Conservation (phyloP, 1,139 yeast genomes). For the Arxiozyma bovina region DNA sequence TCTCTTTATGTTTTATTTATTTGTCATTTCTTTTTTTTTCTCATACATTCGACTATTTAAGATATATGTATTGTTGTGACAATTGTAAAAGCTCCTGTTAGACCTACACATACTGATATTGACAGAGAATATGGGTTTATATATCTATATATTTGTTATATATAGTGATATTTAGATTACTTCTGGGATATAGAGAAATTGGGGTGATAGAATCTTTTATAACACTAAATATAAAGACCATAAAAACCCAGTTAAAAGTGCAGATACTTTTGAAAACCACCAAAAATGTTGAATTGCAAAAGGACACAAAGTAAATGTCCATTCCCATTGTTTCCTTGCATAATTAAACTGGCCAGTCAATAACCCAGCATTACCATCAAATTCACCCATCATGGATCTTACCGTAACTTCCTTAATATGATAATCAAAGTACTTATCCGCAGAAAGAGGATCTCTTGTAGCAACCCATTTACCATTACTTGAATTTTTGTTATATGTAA, state of each 20-base stretch:
- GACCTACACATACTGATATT: too few species aligned
- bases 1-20: too few species aligned
- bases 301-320: conserved; percentile 63
- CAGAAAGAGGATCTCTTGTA: conserved; percentile 31
- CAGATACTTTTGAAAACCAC: conserved; percentile 75
- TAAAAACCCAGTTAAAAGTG: conserved; percentile 36
- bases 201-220: conserved; percentile 1
- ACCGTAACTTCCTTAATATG: conserved; percentile 74
- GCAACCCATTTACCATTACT: conserved; percentile 47
- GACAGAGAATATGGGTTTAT: not conserved
- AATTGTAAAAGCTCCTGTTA: not conserved
- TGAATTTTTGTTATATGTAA: conserved; percentile 45
- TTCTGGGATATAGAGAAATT: too few species aligned
- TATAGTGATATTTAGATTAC: not conserved
- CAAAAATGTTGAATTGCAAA: conserved; percentile 86
- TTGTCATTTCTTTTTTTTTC: not conserved
- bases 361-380: conserved; percentile 79
- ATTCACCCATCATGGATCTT: conserved; percentile 93
- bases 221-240: conserved; percentile 19
- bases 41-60: too few species aligned
- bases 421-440: conserved; percentile 22
- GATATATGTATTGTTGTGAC: too few species aligned
- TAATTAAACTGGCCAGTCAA: conserved; percentile 57
- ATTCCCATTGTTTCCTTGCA: conserved; percentile 45
- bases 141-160: too few species aligned